These are phyloP conservation scores for Diaporthe sp. DNA, from an alignment of 2,329 filamentous ascomycete genomes.

Conservation along the genomic window DNA sequence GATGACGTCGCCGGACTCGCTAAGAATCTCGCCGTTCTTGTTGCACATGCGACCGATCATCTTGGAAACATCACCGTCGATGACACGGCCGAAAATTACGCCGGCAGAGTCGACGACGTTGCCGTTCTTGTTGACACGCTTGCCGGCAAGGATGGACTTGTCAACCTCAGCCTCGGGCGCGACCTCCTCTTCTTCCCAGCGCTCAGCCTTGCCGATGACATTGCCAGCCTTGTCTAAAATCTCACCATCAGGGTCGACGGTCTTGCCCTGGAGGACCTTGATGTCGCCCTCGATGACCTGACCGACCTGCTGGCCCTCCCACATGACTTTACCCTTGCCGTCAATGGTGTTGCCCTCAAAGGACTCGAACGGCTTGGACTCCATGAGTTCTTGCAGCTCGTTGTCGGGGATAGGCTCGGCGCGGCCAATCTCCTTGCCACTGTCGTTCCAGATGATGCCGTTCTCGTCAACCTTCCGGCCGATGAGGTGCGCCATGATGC, in stretches of 20 bases:
- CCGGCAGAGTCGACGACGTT: conserved; percentile 67
- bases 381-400: conserved; percentile 59
- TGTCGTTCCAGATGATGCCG: conserved; percentile 78
- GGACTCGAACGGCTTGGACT: conserved; percentile 65
- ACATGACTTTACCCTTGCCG: conserved; percentile 62
- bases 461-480: conserved; percentile 73
- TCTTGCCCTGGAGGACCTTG: conserved; percentile 71
- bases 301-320: conserved; percentile 66
- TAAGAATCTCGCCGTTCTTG: conserved; percentile 77
- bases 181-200: conserved; percentile 67
- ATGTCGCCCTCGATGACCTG: conserved; percentile 72
- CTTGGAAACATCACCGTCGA: conserved; percentile 73
- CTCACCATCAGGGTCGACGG: conserved; percentile 76
- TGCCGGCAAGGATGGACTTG: conserved; percentile 73
- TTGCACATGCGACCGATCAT: conserved; percentile 77
- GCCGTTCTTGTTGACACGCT: conserved; percentile 78
- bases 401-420: conserved; percentile 71
- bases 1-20: conserved; percentile 77
- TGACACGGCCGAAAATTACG: conserved; percentile 70
- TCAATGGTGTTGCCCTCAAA: conserved; percentile 66
- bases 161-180: conserved; percentile 63
- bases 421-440: conserved; percentile 74
- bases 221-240: conserved; percentile 76
- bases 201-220: conserved; percentile 73
- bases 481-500: conserved; percentile 70